Base-by-base conservation (phyloP, 208 protist genomes). In the Acanthamoeba triangularis region DNA sequence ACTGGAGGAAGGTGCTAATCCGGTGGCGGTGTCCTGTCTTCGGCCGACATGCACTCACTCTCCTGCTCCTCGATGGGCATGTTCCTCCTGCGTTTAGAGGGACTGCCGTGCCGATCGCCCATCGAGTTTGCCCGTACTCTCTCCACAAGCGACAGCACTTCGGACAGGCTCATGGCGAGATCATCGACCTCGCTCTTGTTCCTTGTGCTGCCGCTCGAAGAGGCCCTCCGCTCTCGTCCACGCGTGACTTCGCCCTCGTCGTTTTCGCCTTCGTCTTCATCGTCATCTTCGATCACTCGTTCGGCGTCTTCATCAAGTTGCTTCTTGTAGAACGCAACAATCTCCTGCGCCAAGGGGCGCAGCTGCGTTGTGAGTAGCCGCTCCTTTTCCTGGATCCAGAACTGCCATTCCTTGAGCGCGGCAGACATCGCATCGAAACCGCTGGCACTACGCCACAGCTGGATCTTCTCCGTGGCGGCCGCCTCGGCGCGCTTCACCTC, bases 341-440 rank as follows among this genome's bases (percentile, higher is more conserved):
- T 85, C 41, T 85, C 76, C 44, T 56, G 35, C 0, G 76, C 76
- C 11, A 85, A 35, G 44, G 76, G 76, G n/a, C 76, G 76, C 76
- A 85, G 76, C 28, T 56, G 33, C 13, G 76, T 59, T 0, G 76
- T 35, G 23, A 85, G 41, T 1, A 85, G 76, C 28, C 76, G 35
- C 47, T 85, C 76, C n/a, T 85, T 85, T 35, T 85, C 76, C 4
- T 85, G 14, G 6, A 20, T 49, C 76, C 76, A 85, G 20, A 85
- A 56, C 47, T 56, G 76, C 76, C 76, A 85, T 30, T 85, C 76
- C 44, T 85, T 85, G 41, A 85, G 76, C 11, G 76, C 76, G 47
- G 76, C 76, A 49, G 76, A 85, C 76, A 85, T 85, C 23, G 35
- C 76, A 7, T 85, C 76, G n/a, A 85, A 85, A 16, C 44, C 35